Conservation (phyloP, 495 filamentous ascomycete genomes). For the Collariella sp. region DNA sequence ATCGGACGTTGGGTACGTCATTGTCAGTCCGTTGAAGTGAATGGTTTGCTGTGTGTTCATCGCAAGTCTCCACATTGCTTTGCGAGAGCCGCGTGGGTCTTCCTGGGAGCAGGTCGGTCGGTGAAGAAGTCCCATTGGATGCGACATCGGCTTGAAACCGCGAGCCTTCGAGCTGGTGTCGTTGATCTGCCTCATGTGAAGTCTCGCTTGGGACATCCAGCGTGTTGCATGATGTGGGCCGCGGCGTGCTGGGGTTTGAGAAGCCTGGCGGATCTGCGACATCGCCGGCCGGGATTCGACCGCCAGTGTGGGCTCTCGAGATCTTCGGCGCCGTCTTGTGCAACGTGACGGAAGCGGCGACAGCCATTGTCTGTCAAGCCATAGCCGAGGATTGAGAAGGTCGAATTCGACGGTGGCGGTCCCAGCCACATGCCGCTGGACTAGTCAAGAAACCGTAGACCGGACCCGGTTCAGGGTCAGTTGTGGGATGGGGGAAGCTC, state of each 20-base stretch:
- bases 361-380: not conserved
- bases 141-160: constrained; percentile 1
- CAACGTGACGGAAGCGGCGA: not conserved
- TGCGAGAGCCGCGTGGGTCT: not conserved
- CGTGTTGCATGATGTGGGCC: not conserved
- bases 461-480: no score
- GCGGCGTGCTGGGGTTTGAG: not conserved
- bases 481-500: no score
- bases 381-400: constrained; percentile 13
- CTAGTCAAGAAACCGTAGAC: no score
- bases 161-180: not conserved
- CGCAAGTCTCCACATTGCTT: not conserved
- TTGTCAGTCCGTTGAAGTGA: no score
- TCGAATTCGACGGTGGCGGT: no score
- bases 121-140: not conserved
- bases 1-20: no score
- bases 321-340: constrained; percentile 1
- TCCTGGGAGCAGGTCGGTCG: not conserved
- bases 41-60: not conserved
- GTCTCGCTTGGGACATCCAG: not conserved
- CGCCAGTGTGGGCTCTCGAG: constrained; percentile 3
- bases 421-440: no score
- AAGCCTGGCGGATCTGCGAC: not conserved
- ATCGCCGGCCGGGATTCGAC: not conserved
- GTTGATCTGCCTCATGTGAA: constrained; percentile 1